Base-by-base conservation (phyloP, 805 yeast species). In the Kodamaea jinghongensis region DNA sequence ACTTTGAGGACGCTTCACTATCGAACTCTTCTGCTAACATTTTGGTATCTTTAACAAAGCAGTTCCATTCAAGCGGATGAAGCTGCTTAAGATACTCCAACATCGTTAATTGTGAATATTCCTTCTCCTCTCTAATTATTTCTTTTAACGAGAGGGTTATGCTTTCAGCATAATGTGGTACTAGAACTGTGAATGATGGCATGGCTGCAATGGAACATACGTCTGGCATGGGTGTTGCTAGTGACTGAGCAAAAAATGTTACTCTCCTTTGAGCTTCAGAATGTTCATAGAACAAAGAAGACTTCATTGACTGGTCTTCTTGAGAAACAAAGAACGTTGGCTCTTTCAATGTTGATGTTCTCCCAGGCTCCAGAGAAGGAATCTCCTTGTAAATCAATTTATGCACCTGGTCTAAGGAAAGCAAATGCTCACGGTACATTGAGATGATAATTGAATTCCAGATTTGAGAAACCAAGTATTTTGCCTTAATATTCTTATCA, bases 141-240 rank as follows among this genome's bases (percentile, higher is more conserved):
- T 89, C 96, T 54, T 81, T 79, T 47, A 89, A 67, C 2, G 86
- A 76, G 41, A 88, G 67, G 12, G 84, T 71, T 36, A 89, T 86
- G 61, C 84, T 88, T 57, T 89, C 96, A 6, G 83, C 72, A 59
- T 83, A 89, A 58, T 89, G 96, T 6, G 96, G 96, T 32, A 89
- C 75, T 53, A 89, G 68, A 6, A 88, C 96, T 1, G 93, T 79
- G 51, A 87, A 87, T 0, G 86, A 68, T 1, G 95, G 95, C 87
- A 86, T 85, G 31, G 78, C 70, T 14, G 72, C 74, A 6, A 82
- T 73, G 0, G 87, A 75, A 9, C 73, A 61, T 0, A 88, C 81
- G 32, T 81, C 88, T 0, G 87, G 84, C 67, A 88, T 83, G 1
- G 96, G 91, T 0, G 95, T 86, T 0, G 95, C 81, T 31, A 88